These are phyloP conservation scores for Eremothecium sinecaudum DNA, from an alignment of 1,139 yeast genomes.

Conservation along the genomic window DNA sequence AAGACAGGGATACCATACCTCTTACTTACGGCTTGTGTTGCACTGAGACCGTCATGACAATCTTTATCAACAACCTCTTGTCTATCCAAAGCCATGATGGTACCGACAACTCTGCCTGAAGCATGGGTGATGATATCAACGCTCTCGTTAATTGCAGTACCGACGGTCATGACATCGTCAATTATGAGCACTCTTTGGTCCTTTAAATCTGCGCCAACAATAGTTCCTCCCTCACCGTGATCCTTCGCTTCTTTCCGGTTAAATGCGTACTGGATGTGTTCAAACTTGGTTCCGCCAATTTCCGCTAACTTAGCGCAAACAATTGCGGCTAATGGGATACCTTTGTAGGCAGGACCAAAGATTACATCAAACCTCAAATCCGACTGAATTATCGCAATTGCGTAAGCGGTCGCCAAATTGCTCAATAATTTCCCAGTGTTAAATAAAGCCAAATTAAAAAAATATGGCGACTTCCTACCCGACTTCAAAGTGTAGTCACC, in stretches of 20 bases:
- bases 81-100: constrained; percentile 87
- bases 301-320: constrained; percentile 89
- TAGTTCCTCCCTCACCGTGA: constrained; percentile 96
- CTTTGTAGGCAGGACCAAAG: constrained; percentile 97
- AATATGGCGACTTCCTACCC: constrained; percentile 91
- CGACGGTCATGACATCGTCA: constrained; percentile 98
- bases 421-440: constrained; percentile 70
- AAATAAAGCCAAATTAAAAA: constrained; percentile 88
- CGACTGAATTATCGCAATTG: constrained; percentile 72
- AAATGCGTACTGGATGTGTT: constrained; percentile 58
- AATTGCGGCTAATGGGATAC: constrained; percentile 89
- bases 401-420: constrained; percentile 77
- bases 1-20: constrained; percentile 73
- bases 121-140: constrained; percentile 65
- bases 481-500: constrained; percentile 86
- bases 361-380: constrained; percentile 80
- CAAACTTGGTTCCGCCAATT: constrained; percentile 68
- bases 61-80: constrained; percentile 73
- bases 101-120: constrained; percentile 69
- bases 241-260: constrained; percentile 91
- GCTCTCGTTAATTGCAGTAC: constrained; percentile 95
- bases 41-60: constrained; percentile 41
- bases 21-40: constrained; percentile 70
- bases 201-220: constrained; percentile 73
- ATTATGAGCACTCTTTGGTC: constrained; percentile 71